Percentiles rank a stretch among this genome's conserved stretches.
Conservation (phyloP, 805 yeast genomes). For the Lipomyces oligophaga region DNA sequence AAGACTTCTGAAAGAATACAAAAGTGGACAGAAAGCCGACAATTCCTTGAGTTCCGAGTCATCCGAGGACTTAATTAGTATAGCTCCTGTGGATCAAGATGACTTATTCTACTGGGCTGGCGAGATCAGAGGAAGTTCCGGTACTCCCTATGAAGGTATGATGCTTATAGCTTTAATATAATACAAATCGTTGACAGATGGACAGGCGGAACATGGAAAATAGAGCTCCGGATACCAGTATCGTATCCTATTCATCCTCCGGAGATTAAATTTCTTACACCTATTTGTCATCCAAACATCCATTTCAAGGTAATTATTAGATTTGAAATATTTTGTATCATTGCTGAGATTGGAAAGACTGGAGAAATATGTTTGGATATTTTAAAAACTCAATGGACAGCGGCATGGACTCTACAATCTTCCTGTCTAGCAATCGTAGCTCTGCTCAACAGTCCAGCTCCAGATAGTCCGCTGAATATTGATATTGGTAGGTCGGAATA, state of each 20-base stretch:
- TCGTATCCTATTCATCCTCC: conserved; percentile 53
- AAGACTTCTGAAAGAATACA: conserved; percentile 21
- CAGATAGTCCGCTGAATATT: conserved; percentile 40
- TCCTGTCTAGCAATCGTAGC: conserved; percentile 39
- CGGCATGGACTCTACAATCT: conserved; percentile 42
- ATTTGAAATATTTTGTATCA: background rate
- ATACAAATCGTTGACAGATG: conserved; percentile 41
- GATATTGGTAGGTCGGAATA: conserved; percentile 37
- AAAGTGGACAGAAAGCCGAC: conserved; percentile 5
- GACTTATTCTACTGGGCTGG: conserved; percentile 26
- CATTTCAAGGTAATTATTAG: conserved; percentile 34
- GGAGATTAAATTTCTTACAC: conserved; percentile 40
- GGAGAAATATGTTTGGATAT: conserved; percentile 43
- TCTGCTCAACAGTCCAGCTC: conserved; percentile 40
- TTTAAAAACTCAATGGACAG: conserved; percentile 38
- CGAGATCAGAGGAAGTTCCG: conserved; percentile 10
- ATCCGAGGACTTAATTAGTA: conserved; percentile 1
- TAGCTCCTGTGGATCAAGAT: conserved; percentile 21
- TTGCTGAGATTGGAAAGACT: no score
- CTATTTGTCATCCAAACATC: conserved; percentile 40
- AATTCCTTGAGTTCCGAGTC: background rate
- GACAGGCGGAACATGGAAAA: conserved; percentile 50
- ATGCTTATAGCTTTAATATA: conserved; percentile 19
- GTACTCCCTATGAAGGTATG: conserved; percentile 17
- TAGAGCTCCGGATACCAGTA: conserved; percentile 42